Evolutionary conservation across 2,329 filamentous ascomycete genomes (phyloP).

Genomic region (Ophiosphaerella herpotricha): DNA sequence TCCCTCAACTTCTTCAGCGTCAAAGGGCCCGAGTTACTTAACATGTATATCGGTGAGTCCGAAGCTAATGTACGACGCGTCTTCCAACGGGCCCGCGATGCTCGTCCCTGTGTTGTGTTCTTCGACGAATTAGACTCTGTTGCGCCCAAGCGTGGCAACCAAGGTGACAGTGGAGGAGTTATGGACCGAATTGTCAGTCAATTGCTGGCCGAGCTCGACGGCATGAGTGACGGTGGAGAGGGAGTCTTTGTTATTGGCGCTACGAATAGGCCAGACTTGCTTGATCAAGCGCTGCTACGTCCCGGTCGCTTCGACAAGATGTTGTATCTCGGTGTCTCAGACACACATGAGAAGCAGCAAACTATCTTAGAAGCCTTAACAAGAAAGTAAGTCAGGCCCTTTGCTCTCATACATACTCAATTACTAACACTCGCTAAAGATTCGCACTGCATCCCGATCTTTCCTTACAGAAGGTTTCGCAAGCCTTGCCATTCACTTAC

Average conservation of each 20-base stretch:
- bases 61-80: slow-evolving; percentile 90
- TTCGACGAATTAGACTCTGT: slow-evolving; percentile 94
- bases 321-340: slow-evolving; percentile 94
- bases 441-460: slow-evolving; percentile 83
- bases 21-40: slow-evolving; percentile 87
- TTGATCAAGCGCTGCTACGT: slow-evolving; percentile 86
- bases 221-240: slow-evolving; percentile 93
- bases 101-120: slow-evolving; percentile 86
- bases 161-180: slow-evolving; percentile 94
- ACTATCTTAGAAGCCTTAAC: slow-evolving; percentile 94
- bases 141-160: slow-evolving; percentile 93
- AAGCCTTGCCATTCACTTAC: slow-evolving; percentile 87
- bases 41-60: slow-evolving; percentile 96
- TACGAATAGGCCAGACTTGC: slow-evolving; percentile 89
- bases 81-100: slow-evolving; percentile 84
- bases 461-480: slow-evolving; percentile 74
- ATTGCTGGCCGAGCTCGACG: slow-evolving; percentile 90
- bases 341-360: slow-evolving; percentile 94
- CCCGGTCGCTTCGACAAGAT: slow-evolving; percentile 97
- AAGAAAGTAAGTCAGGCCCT: slow-evolving; percentile 72
- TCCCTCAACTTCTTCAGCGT: slow-evolving; percentile 94
- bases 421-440: slow-evolving; percentile 51
- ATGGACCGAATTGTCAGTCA: slow-evolving; percentile 98
- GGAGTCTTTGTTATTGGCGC: slow-evolving; percentile 93
- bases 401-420: not conserved